Conservation (phyloP, 345 rosid species). For the Psidium guajava region DNA sequence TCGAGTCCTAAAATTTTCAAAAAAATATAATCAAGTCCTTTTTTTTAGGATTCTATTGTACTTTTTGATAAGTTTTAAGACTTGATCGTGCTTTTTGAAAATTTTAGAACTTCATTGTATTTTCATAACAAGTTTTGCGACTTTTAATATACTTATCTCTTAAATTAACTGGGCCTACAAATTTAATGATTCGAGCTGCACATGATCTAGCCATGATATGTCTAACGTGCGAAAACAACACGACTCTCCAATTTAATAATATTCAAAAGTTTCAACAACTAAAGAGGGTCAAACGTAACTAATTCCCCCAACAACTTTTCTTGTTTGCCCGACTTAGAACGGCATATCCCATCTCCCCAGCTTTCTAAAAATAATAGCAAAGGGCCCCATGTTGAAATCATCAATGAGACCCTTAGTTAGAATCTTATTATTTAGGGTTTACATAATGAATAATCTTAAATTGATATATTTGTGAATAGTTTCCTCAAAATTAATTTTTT, state of each 20-base stretch:
- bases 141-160: no score
- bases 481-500: no score
- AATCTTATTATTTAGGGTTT: not conserved
- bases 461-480: no score
- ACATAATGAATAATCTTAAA: no score
- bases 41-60: no score
- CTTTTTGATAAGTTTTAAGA: no score
- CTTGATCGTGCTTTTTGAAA: no score
- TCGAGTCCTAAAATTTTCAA: no score
- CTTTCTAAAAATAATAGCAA: not conserved
- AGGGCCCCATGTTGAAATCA: not conserved
- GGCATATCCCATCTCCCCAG: not conserved
- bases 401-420: not conserved
- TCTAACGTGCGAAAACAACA: not conserved
- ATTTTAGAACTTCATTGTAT: no score
- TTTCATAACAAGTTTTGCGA: no score
- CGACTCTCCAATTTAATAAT: not conserved
- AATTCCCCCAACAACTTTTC: not conserved
- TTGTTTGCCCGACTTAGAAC: not conserved
- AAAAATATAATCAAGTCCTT: no score
- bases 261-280: not conserved
- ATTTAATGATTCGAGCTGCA: not conserved
- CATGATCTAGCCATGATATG: not conserved
- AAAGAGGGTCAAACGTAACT: not conserved
- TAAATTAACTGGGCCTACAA: not conserved